These are phyloP conservation scores for Somion occarium DNA, from an alignment of 1,284 basidiomycete genomes.

Conservation along the genomic window DNA sequence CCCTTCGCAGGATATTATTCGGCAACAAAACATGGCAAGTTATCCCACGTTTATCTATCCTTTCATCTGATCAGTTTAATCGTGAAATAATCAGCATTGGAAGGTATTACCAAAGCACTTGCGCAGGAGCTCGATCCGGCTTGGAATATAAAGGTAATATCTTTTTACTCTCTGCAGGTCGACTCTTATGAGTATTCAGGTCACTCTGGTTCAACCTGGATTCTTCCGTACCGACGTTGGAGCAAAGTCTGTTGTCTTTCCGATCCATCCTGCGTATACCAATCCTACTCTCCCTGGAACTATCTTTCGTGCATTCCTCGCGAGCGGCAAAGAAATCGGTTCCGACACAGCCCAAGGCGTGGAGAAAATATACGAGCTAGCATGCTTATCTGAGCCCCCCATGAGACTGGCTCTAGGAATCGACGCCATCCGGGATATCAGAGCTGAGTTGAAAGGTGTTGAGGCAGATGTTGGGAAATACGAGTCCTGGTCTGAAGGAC, in stretches of 20 bases:
- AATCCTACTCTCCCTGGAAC: background rate
- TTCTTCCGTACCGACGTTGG: conserved; percentile 3
- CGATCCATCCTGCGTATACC: conserved; percentile 6
- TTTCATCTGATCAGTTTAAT: too few species aligned
- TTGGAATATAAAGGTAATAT: conserved; percentile 10
- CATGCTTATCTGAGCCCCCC: conserved; percentile 2
- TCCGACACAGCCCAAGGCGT: conserved; percentile 5
- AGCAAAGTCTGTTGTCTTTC: background rate
- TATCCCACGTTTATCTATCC: too few species aligned
- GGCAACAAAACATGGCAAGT: too few species aligned
- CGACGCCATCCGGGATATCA: conserved; percentile 5
- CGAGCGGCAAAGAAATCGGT: background rate
- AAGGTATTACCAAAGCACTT: too few species aligned
- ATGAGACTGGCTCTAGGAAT: conserved; percentile 5
- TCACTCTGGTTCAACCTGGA: conserved; percentile 6
- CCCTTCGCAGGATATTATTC: too few species aligned
- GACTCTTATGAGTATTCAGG: background rate
- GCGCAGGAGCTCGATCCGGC: too few species aligned
- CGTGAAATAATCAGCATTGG: too few species aligned
- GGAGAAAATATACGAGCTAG: conserved; percentile 8
- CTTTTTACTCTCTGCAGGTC: conserved; percentile 7
- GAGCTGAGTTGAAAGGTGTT: conserved; percentile 15
- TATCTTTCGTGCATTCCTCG: background rate
- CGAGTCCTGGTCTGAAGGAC: too few species aligned
- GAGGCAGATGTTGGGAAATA: too few species aligned